Percentiles rank a stretch among this genome's conserved stretches.
phyloP scores from a whole-genome alignment of 1,284 basidiomycete species.

The Austroboletus niveus region DNA sequence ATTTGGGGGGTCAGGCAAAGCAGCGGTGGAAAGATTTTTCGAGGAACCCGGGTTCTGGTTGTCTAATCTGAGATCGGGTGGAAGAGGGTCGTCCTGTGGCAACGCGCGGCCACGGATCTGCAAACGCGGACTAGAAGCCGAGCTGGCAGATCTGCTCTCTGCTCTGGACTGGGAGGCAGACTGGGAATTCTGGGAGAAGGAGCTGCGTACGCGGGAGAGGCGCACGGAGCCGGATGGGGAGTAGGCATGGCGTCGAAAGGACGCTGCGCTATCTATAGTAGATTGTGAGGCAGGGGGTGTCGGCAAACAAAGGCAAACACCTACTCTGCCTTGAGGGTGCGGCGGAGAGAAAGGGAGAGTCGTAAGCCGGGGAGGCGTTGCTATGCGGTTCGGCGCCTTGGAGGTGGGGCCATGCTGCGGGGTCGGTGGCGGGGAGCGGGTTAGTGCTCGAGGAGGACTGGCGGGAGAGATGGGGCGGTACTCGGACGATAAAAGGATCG shows the following conservation, averaged over 20 bases:
- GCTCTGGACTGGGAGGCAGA: slow-evolving; percentile 39
- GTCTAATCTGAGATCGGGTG: slow-evolving; percentile 27
- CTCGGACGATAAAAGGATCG: slow-evolving; percentile 48
- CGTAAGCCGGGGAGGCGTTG: slow-evolving; percentile 48
- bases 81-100: slow-evolving; percentile 23
- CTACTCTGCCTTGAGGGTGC: slow-evolving; percentile 47
- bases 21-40: slow-evolving; percentile 19
- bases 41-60: slow-evolving; percentile 13
- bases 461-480: slow-evolving; percentile 29
- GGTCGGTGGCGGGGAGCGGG: slow-evolving; percentile 30
- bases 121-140: slow-evolving; percentile 42
- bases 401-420: slow-evolving; percentile 20
- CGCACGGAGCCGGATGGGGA: slow-evolving; percentile 30
- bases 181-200: slow-evolving; percentile 28
- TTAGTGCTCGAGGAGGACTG: slow-evolving; percentile 29
- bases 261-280: slow-evolving; percentile 26
- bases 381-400: slow-evolving; percentile 23
- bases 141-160: slow-evolving; percentile 43
- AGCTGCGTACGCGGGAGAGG: slow-evolving; percentile 35
- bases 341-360: slow-evolving; percentile 29
- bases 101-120: slow-evolving; percentile 34
- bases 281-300: slow-evolving; percentile 6
- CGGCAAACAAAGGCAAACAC: slow-evolving; percentile 32
- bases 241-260: slow-evolving; percentile 22
- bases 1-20: slow-evolving; percentile 15